These are phyloP conservation scores for Ophiostoma quercus DNA, from an alignment of 2,329 filamentous ascomycete genomes.

Conservation along the genomic window DNA sequence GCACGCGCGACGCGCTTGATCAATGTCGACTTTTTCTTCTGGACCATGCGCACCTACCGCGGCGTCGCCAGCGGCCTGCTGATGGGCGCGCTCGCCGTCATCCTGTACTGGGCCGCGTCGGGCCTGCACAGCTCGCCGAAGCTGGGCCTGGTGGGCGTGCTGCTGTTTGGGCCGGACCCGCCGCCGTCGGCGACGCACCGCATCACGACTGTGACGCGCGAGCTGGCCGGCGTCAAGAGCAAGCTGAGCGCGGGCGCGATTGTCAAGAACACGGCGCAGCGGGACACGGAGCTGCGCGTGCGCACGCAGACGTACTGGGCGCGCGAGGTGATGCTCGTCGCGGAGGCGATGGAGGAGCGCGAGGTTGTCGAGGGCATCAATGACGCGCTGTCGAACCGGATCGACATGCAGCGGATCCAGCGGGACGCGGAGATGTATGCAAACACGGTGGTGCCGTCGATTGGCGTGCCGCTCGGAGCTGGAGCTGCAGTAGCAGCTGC, in stretches of 20 bases:
- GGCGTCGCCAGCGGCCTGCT: constrained; percentile 58
- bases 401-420: constrained; percentile 57
- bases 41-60: constrained; percentile 61
- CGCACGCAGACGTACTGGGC: constrained; percentile 71
- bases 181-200: constrained; percentile 60
- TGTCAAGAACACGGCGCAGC: constrained; percentile 70
- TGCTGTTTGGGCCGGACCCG: constrained; percentile 47
- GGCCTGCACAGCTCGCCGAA: constrained; percentile 46
- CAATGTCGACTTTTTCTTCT: constrained; percentile 67
- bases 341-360: constrained; percentile 70
- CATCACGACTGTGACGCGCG: constrained; percentile 54
- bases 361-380: constrained; percentile 69
- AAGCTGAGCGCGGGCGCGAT: constrained; percentile 70
- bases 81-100: constrained; percentile 57
- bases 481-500: background rate
- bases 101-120: constrained; percentile 73
- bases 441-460: constrained; percentile 37
- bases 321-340: constrained; percentile 67
- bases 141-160: constrained; percentile 19
- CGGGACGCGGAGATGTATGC: constrained; percentile 61
- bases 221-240: constrained; percentile 55
- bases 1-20: constrained; percentile 54
- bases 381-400: constrained; percentile 57
- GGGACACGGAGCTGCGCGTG: constrained; percentile 65
- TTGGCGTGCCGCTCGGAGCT: background rate